Conservation (phyloP, 75 land plant species). For the Picea sitchensis region DNA sequence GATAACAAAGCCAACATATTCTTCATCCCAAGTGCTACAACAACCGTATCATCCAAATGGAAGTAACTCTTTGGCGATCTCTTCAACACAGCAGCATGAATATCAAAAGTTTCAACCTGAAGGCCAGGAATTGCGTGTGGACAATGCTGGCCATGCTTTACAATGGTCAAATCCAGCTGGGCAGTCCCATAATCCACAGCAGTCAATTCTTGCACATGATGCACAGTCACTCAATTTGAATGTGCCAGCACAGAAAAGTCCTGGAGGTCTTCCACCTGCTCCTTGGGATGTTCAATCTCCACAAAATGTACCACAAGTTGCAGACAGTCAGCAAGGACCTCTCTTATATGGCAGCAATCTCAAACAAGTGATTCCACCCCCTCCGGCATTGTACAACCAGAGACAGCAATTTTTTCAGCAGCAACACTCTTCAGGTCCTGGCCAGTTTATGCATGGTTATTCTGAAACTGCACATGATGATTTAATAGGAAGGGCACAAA, state of each 20-base stretch:
- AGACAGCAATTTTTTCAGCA: conserved; percentile 68
- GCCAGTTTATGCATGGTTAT: conserved; percentile 18
- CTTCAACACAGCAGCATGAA: background rate
- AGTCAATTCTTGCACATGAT: conserved; percentile 3
- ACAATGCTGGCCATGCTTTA: conserved; percentile 10
- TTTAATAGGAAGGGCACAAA: conserved; percentile 36
- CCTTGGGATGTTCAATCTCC: conserved; percentile 34
- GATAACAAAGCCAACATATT: background rate
- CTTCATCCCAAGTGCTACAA: conserved; percentile 13
- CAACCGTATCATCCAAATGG: conserved; percentile 13
- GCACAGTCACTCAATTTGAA: conserved; percentile 17
- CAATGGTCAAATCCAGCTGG: conserved; percentile 12
- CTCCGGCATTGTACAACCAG: conserved; percentile 44
- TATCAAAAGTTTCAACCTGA: background rate
- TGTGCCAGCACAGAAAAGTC: conserved; percentile 1
- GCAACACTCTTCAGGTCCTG: conserved; percentile 24
- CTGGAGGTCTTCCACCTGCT: conserved; percentile 35
- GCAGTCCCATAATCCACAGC: conserved; percentile 4
- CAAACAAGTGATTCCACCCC: conserved; percentile 39
- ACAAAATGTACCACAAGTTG: background rate
- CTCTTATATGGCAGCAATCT: background rate
- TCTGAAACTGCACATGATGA: conserved; percentile 32
- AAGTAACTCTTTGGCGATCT: background rate
- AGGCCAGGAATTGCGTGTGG: background rate
- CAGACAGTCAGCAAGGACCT: background rate